These are phyloP conservation scores for Picea sitchensis DNA, from an alignment of 75 land plant genomes.

Conservation along the genomic window DNA sequence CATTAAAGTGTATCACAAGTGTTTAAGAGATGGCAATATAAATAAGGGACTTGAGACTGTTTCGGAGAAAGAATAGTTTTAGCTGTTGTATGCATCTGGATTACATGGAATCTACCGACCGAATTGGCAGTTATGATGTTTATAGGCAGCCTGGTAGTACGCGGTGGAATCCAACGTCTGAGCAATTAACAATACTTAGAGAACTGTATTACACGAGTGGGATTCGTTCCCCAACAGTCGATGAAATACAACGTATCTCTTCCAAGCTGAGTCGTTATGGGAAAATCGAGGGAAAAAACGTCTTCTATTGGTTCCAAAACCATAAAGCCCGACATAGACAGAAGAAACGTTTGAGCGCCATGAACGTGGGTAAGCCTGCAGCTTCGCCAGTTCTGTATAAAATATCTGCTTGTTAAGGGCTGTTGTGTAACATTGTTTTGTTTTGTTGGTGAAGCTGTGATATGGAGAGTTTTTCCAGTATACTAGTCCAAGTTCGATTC, in stretches of 20 bases:
- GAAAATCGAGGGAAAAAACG: slow-evolving; percentile 82
- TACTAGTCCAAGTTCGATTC: too few species aligned
- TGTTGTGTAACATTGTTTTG: too few species aligned
- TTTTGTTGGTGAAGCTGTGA: too few species aligned
- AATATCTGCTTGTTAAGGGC: too few species aligned
- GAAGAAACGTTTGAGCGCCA: slow-evolving; percentile 42
- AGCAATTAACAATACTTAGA: slow-evolving; percentile 58
- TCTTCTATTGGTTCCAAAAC: slow-evolving; percentile 93
- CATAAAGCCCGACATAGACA: slow-evolving; percentile 76
- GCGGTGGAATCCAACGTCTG: slow-evolving; percentile 70
- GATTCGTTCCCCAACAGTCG: slow-evolving; percentile 58
- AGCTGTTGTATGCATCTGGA: background rate
- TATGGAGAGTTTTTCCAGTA: too few species aligned
- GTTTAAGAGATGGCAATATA: background rate
- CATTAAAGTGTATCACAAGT: too few species aligned
- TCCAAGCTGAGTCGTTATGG: slow-evolving; percentile 63
- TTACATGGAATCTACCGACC: too few species aligned
- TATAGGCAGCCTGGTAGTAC: slow-evolving; percentile 20
- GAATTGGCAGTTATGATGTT: background rate
- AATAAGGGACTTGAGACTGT: background rate
- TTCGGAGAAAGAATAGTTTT: background rate
- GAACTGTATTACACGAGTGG: slow-evolving; percentile 68
- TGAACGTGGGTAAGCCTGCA: too few species aligned
- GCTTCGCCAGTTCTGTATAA: too few species aligned
- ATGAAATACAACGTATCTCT: slow-evolving; percentile 69